These are phyloP conservation scores for Austroboletus rostrupii DNA, from an alignment of 1,284 basidiomycete genomes.

Conservation along the genomic window DNA sequence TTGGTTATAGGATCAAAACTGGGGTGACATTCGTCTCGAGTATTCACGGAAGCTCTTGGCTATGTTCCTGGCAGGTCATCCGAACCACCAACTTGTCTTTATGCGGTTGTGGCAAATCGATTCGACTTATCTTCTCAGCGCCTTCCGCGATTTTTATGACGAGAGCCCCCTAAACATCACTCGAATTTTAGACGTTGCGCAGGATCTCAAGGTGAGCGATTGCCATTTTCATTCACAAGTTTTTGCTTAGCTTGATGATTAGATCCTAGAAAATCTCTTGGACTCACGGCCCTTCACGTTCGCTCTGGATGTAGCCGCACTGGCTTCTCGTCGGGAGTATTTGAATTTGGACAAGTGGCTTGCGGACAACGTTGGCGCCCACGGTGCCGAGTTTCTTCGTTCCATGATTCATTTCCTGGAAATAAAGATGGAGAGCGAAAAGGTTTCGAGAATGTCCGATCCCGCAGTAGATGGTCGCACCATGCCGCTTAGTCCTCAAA, in stretches of 20 bases:
- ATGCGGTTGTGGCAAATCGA: conserved; percentile 93
- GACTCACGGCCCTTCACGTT: conserved; percentile 86
- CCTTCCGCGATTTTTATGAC: conserved; percentile 88
- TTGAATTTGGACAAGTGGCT: conserved; percentile 97
- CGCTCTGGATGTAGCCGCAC: conserved; percentile 87
- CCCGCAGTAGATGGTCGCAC: conserved; percentile 75
- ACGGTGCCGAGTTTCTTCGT: conserved; percentile 84
- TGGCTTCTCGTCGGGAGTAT: conserved; percentile 90
- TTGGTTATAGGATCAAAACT: conserved; percentile 61
- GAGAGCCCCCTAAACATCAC: conserved; percentile 93
- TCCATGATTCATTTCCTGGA: conserved; percentile 86
- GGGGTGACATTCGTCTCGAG: conserved; percentile 83
- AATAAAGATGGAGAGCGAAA: conserved; percentile 89
- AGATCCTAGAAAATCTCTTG: conserved; percentile 89
- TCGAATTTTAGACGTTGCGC: conserved; percentile 91
- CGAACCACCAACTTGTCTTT: conserved; percentile 94
- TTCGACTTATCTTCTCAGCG: conserved; percentile 78
- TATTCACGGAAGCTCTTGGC: conserved; percentile 84
- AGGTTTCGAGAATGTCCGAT: conserved; percentile 73
- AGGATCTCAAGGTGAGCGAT: conserved; percentile 80
- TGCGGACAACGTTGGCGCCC: conserved; percentile 76
- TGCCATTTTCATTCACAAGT: not conserved
- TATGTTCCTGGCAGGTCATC: conserved; percentile 90
- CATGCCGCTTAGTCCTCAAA: conserved; percentile 79
- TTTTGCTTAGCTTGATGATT: conserved; percentile 30